A percentile compares a stretch with the other conserved stretches of the same genome.
phyloP scores from a whole-genome alignment of 768 basidiomycete genomes.

The Auricularia sp. region DNA sequence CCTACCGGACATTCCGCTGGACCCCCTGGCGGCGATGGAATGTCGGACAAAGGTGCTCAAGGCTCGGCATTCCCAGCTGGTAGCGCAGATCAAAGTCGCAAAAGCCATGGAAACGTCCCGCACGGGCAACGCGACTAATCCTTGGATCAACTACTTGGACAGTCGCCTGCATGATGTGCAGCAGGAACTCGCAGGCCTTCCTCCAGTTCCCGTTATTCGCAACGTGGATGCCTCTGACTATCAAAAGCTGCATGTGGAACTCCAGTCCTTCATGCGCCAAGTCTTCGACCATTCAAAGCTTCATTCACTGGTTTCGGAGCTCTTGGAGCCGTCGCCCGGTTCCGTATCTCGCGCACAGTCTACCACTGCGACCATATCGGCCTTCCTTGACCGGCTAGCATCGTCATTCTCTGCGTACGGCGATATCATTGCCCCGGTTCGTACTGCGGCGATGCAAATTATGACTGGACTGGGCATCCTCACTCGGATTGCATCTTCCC shows the following conservation, averaged over 20 bases:
- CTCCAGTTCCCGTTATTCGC: background rate
- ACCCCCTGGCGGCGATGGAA: slow-evolving; percentile 64
- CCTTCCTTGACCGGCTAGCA: slow-evolving; percentile 65
- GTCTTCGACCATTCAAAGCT: slow-evolving; percentile 40
- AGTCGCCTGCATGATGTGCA: slow-evolving; percentile 1
- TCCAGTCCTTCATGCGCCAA: slow-evolving; percentile 44
- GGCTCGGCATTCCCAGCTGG: slow-evolving; percentile 30
- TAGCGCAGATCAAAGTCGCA: slow-evolving; percentile 45
- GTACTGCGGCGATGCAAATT: slow-evolving; percentile 52
- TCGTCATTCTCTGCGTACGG: slow-evolving; percentile 55
- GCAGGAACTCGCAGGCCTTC: background rate
- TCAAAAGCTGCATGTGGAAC: background rate
- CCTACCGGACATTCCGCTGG: slow-evolving; percentile 75
- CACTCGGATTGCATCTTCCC: slow-evolving; percentile 16
- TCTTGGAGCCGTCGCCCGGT: slow-evolving; percentile 4
- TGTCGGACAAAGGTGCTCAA: slow-evolving; percentile 34
- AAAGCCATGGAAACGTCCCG: slow-evolving; percentile 34
- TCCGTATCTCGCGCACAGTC: slow-evolving; percentile 22
- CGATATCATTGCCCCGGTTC: slow-evolving; percentile 63
- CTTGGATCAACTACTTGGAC: slow-evolving; percentile 36
- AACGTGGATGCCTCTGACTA: background rate
- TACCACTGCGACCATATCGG: slow-evolving; percentile 51
- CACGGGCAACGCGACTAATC: slow-evolving; percentile 46
- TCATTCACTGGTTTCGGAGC: slow-evolving; percentile 29
- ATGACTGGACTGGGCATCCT: slow-evolving; percentile 60